These are phyloP conservation scores for Calamus simplicifolius DNA, from an alignment of 176 grass and related monocot genomes.

Conservation along the genomic window DNA sequence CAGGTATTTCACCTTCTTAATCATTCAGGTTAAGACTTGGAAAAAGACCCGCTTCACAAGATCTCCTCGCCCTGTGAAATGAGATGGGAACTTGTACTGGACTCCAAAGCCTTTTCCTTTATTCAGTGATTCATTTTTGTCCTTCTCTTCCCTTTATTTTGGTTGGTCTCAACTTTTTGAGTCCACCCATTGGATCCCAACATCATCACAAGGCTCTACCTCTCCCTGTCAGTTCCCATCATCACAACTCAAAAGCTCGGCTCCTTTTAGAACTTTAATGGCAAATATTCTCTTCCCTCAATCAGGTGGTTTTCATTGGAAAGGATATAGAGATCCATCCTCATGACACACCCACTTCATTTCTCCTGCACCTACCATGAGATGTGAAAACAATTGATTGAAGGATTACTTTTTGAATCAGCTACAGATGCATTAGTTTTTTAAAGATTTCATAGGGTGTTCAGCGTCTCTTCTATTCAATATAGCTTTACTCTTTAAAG, in stretches of 20 bases:
- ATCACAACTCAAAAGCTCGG: background rate
- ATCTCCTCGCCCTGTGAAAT: constrained; percentile 6
- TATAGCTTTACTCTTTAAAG: too few species aligned
- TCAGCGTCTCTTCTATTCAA: too few species aligned
- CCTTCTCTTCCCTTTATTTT: too few species aligned
- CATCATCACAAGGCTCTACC: background rate
- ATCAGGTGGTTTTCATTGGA: constrained; percentile 7
- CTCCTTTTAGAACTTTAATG: background rate
- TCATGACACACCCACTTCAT: background rate
- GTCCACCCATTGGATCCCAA: constrained; percentile 5
- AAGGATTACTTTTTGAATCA: background rate
- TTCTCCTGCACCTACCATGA: background rate
- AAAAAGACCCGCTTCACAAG: constrained; percentile 1
- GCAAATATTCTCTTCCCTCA: too few species aligned
- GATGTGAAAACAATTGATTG: constrained; percentile 3
- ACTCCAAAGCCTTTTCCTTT: background rate
- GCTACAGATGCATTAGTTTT: too few species aligned
- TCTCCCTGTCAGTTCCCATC: constrained; percentile 1
- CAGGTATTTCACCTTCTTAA: background rate
- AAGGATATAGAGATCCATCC: background rate
- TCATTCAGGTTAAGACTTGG: background rate
- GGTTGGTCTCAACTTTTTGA: background rate
- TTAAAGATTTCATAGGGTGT: too few species aligned
- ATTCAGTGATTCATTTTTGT: too few species aligned
- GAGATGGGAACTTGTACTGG: constrained; percentile 1